phyloP scores from a whole-genome alignment of 768 basidiomycete species.

The Lactarius sp. region DNA sequence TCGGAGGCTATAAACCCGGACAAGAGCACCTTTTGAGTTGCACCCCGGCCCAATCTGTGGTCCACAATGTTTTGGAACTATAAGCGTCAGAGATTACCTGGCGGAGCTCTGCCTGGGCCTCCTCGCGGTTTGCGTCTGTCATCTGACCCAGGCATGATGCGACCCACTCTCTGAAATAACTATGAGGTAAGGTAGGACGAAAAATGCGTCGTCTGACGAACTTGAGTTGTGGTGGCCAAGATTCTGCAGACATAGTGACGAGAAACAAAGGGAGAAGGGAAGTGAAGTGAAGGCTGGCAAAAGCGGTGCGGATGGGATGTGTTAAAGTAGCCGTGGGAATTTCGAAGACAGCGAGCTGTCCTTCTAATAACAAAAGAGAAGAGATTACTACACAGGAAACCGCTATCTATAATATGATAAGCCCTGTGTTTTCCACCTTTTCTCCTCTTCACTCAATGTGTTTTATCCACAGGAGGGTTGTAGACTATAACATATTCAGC shows the following conservation, averaged over 20 bases:
- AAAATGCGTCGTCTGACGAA: constrained; percentile 32
- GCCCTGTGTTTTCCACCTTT: constrained; percentile 3
- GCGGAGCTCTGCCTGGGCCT: constrained; percentile 92
- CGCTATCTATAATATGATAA: constrained; percentile 10
- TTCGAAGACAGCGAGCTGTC: not conserved
- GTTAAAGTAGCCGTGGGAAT: constrained; percentile 15
- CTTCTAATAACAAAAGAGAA: constrained; percentile 6
- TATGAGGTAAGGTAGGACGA: constrained; percentile 20
- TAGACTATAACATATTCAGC: constrained; percentile 41
- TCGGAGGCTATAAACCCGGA: constrained; percentile 4
- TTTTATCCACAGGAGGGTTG: constrained; percentile 54
- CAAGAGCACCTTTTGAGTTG: constrained; percentile 74
- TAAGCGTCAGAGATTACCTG: constrained; percentile 95
- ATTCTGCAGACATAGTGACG: constrained; percentile 60
- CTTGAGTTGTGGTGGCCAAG: constrained; percentile 81
- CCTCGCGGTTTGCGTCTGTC: constrained; percentile 77
- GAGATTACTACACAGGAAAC: constrained; percentile 17
- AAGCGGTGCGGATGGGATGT: not conserved
- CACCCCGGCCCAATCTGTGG: constrained; percentile 89
- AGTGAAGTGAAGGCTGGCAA: not conserved
- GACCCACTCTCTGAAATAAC: constrained; percentile 77
- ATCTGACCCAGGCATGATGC: constrained; percentile 90
- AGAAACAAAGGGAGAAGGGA: not conserved
- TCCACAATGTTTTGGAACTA: constrained; percentile 75
- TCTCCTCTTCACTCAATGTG: constrained; percentile 32